These are phyloP conservation scores for Lichtheimia ramosa DNA, from an alignment of 371 early-diverging fungal genomes.

Conservation along the genomic window DNA sequence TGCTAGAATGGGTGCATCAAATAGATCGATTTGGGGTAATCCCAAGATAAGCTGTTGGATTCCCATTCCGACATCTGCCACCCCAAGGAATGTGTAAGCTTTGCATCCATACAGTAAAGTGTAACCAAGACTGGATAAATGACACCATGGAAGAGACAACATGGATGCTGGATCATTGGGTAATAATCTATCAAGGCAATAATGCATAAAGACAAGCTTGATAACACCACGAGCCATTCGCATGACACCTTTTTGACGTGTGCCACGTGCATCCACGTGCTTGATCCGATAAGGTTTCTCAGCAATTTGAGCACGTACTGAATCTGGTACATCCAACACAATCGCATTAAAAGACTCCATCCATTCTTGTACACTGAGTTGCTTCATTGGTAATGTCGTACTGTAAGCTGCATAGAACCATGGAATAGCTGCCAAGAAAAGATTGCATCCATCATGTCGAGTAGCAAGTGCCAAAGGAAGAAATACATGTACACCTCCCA, in stretches of 20 bases:
- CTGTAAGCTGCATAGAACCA: constrained; percentile 34
- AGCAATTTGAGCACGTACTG: neutral
- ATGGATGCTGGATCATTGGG: constrained; percentile 16
- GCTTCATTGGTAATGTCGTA: constrained; percentile 20
- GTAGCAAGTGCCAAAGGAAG: too few relatives aligned
- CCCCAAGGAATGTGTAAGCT: constrained; percentile 31
- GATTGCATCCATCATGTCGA: constrained; percentile 6
- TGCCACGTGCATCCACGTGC: neutral
- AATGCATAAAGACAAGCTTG: constrained; percentile 15
- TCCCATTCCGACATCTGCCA: constrained; percentile 27
- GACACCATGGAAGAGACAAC: constrained; percentile 21
- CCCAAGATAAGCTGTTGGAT: constrained; percentile 19
- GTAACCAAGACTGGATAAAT: constrained; percentile 11
- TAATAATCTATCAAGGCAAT: constrained; percentile 19
- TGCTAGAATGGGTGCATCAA: constrained; percentile 32
- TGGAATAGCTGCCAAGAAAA: constrained; percentile 30
- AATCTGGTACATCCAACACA: constrained; percentile 12
- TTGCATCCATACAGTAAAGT: constrained; percentile 28
- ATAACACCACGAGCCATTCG: constrained; percentile 19
- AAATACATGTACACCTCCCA: too few relatives aligned
- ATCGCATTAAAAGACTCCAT: constrained; percentile 17
- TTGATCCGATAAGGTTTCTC: neutral
- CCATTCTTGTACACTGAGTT: constrained; percentile 14
- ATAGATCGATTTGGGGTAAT: constrained; percentile 21
- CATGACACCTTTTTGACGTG: constrained; percentile 9